phyloP scores from a whole-genome alignment of 129 eudicot genomes.

The Scalesia atractyloides region DNA sequence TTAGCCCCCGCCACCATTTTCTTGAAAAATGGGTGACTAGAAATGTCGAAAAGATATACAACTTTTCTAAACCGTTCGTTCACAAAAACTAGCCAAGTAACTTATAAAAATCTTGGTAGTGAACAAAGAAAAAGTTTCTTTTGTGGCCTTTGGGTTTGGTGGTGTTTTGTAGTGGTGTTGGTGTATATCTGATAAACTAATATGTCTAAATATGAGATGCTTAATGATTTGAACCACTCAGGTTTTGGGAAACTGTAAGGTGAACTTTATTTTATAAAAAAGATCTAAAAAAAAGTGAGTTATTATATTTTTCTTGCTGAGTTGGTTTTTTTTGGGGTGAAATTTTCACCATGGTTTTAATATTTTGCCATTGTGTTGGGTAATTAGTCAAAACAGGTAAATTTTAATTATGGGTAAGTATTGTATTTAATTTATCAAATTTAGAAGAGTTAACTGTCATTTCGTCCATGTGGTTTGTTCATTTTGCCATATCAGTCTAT shows the following conservation, averaged over 20 bases:
- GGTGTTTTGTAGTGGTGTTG: conserved; percentile 29
- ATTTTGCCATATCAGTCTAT: too few species aligned
- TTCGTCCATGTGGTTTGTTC: too few species aligned
- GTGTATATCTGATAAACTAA: conserved; percentile 21
- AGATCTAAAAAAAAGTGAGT: not conserved
- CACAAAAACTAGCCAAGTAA: conserved; percentile 13
- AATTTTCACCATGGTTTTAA: not conserved
- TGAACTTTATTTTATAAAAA: not conserved
- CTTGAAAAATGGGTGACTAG: conserved; percentile 8
- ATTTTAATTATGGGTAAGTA: not conserved
- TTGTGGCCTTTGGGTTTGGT: conserved; percentile 23
- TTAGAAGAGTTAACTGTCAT: too few species aligned
- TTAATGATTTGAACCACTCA: conserved; percentile 22
- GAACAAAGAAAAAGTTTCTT: not conserved
- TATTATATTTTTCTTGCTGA: too few species aligned
- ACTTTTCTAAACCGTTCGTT: conserved; percentile 21
- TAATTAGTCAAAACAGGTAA: not conserved
- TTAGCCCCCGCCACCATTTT: conserved; percentile 3
- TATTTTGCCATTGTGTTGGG: not conserved
- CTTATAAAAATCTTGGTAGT: conserved; percentile 7
- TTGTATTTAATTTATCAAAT: too few species aligned
- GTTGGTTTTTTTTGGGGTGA: not conserved
- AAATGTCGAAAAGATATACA: conserved; percentile 27
- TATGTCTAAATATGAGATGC: conserved; percentile 15
- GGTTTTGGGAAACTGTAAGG: conserved; percentile 18